phyloP scores from a whole-genome alignment of 2,329 filamentous ascomycete genomes.

The Alternaria rosae region DNA sequence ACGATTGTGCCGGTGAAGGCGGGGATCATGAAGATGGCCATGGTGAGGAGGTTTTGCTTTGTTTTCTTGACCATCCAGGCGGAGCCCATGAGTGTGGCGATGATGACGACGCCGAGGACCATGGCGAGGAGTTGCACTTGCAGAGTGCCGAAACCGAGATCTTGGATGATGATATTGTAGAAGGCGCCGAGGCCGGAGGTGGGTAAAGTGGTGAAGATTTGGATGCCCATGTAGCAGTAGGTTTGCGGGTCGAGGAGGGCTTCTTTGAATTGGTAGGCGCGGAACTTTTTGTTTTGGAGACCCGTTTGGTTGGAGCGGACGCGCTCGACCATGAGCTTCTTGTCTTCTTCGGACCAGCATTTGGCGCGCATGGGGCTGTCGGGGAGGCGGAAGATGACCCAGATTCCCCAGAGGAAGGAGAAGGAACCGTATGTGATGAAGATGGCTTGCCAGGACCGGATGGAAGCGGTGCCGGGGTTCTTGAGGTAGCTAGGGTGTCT shows the following conservation, averaged over 20 bases:
- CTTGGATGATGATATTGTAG: conserved; percentile 75
- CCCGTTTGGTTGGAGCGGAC: conserved; percentile 57
- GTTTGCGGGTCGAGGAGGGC: conserved; percentile 69
- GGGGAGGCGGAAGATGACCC: conserved; percentile 54
- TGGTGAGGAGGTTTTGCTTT: conserved; percentile 72
- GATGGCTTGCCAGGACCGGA: conserved; percentile 73
- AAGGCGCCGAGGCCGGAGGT: conserved; percentile 77
- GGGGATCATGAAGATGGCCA: conserved; percentile 71
- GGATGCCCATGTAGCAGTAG: conserved; percentile 65
- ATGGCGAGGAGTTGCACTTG: conserved; percentile 78
- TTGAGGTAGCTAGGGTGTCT: conserved; percentile 21
- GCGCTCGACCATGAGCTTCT: conserved; percentile 61
- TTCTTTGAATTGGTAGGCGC: conserved; percentile 62
- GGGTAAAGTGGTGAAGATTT: conserved; percentile 75
- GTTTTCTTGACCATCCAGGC: conserved; percentile 73
- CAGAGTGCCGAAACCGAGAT: conserved; percentile 69
- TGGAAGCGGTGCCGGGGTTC: conserved; percentile 50
- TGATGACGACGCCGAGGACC: conserved; percentile 77
- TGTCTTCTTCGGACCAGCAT: conserved; percentile 72
- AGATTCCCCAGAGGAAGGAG: conserved; percentile 69
- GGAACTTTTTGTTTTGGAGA: conserved; percentile 59
- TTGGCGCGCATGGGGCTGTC: conserved; percentile 76
- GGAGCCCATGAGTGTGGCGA: conserved; percentile 71
- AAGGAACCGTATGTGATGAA: conserved; percentile 72
- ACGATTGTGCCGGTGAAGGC: conserved; percentile 76